These are phyloP conservation scores for Puccinia coronata DNA, from an alignment of 1,284 basidiomycete genomes.

Conservation along the genomic window DNA sequence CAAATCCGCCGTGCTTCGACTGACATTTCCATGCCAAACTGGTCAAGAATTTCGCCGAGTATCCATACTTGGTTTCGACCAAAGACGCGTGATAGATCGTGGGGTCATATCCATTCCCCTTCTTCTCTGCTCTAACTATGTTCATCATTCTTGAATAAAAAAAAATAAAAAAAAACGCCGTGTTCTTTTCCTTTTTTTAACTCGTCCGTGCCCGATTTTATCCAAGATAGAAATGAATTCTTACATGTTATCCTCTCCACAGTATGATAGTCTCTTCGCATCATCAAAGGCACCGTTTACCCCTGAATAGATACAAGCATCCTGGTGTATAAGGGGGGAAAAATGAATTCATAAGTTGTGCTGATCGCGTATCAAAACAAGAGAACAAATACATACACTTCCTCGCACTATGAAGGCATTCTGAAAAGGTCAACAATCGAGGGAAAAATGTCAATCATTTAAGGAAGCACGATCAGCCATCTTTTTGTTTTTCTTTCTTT, in stretches of 20 bases:
- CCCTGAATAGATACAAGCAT: constrained; percentile 38
- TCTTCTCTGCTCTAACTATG: constrained; percentile 46
- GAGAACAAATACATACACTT: constrained; percentile 16
- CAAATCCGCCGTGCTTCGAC: constrained; percentile 37
- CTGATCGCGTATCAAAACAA: not conserved
- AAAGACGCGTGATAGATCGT: constrained; percentile 46
- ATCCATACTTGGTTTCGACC: constrained; percentile 37
- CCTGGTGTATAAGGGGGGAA: not conserved
- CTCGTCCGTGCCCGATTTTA: too few relatives aligned
- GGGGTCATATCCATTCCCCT: constrained; percentile 27
- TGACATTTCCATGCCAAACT: constrained; percentile 49
- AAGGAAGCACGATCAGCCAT: not conserved
- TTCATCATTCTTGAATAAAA: constrained; percentile 47
- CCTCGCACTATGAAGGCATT: constrained; percentile 47
- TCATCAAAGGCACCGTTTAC: constrained; percentile 34
- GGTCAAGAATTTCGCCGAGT: constrained; percentile 39
- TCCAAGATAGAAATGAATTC: too few relatives aligned
- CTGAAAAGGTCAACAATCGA: not conserved
- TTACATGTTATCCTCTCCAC: constrained; percentile 49
- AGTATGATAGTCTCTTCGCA: constrained; percentile 36
- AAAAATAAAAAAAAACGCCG: not conserved
- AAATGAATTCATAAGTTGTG: not conserved
- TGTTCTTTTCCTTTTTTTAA: not conserved
- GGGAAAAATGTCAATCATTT: not conserved
- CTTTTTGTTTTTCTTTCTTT: too few relatives aligned